Evolutionary conservation across 768 basidiomycete species (phyloP).

Genomic region (Mycena amicta): DNA sequence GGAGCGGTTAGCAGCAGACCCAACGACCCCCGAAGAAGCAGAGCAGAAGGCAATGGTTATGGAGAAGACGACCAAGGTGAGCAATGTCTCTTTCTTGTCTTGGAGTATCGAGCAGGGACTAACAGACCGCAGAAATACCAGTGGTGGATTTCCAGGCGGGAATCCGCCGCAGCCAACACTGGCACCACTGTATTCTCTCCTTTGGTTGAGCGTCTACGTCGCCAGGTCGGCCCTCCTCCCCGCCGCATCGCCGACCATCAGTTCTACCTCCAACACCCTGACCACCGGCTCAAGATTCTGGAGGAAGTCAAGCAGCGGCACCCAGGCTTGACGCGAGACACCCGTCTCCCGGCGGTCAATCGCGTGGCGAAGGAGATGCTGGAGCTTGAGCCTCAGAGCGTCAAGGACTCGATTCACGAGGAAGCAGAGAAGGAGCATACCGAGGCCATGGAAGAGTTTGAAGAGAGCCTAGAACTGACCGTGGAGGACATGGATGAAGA

Average conservation of each 20-base stretch:
- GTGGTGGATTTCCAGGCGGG: background rate
- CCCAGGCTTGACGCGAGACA: background rate
- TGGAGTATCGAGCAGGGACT: background rate
- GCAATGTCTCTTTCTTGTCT: background rate
- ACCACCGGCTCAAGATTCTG: background rate
- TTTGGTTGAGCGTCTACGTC: background rate
- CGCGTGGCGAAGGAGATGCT: background rate
- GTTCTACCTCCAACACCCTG: background rate
- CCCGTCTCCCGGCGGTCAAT: background rate
- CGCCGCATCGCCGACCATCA: background rate
- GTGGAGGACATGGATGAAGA: too few species aligned
- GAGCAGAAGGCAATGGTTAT: background rate
- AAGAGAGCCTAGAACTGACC: background rate
- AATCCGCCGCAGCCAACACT: background rate
- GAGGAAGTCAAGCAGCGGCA: background rate
- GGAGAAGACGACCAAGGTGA: background rate
- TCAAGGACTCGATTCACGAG: background rate
- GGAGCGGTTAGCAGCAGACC: background rate
- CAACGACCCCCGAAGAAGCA: background rate
- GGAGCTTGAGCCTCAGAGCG: background rate
- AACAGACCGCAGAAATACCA: background rate
- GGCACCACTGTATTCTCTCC: background rate
- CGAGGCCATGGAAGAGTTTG: background rate
- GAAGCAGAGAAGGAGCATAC: background rate
- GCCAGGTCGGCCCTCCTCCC: too few species aligned